Evolutionary conservation across 441 rosid species (phyloP).

Genomic region (Corymbia calophylla): DNA sequence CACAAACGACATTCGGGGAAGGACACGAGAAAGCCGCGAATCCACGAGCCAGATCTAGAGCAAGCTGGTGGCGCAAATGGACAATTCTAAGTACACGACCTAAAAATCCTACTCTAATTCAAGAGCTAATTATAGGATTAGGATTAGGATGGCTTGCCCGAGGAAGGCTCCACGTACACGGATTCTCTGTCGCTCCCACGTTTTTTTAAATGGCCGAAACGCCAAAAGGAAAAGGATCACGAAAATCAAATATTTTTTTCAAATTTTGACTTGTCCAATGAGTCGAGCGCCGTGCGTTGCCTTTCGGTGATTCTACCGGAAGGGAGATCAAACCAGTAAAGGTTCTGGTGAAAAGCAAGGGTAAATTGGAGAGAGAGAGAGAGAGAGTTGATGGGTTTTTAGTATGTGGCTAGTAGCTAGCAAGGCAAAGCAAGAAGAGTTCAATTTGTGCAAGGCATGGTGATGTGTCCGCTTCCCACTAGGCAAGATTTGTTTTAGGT

Average conservation of each 20-base stretch:
- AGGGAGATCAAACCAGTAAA: neutral
- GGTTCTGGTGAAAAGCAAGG: neutral
- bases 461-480: neutral
- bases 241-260: neutral
- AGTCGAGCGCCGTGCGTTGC: neutral
- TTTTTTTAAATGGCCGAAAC: neutral
- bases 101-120: neutral
- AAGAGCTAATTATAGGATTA: neutral
- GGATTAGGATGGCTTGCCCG: neutral
- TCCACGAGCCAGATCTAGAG: neutral
- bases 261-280: neutral
- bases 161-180: neutral
- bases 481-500: neutral
- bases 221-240: neutral
- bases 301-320: neutral
- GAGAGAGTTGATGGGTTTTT: neutral
- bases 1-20: neutral
- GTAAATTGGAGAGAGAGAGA: neutral
- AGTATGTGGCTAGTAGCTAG: neutral
- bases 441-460: neutral
- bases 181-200: neutral
- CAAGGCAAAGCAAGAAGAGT: neutral
- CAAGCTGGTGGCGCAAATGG: neutral
- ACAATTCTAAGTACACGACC: neutral
- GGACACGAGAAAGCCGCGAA: neutral